A percentile compares a stretch with the other conserved stretches of the same genome.
Evolutionary conservation across 441 rosid genomes (phyloP).

Genomic region (Viola pubescens): DNA sequence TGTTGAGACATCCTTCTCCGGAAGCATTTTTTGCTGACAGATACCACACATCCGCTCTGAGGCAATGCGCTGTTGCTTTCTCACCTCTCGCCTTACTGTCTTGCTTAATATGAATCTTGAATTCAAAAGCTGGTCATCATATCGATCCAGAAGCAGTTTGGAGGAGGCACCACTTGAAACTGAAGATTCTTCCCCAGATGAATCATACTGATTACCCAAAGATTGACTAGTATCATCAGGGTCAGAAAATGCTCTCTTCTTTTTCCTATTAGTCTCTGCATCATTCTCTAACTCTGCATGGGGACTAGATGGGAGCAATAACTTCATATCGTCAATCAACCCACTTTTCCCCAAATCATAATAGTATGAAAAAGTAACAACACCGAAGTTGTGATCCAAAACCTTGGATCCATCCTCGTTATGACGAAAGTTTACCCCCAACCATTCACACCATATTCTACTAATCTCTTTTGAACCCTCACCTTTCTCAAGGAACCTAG

Average conservation of each 20-base stretch:
- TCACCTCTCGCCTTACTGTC: constrained; percentile 58
- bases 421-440: constrained; percentile 37
- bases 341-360: constrained; percentile 70
- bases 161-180: constrained; percentile 39
- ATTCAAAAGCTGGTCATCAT: constrained; percentile 51
- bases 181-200: constrained; percentile 62
- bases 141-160: constrained; percentile 38
- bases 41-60: constrained; percentile 86
- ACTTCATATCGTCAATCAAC: constrained; percentile 45
- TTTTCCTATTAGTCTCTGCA: constrained; percentile 37
- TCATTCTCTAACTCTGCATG: constrained; percentile 30
- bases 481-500: constrained; percentile 43
- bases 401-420: constrained; percentile 28
- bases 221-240: constrained; percentile 73
- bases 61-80: constrained; percentile 69
- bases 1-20: constrained; percentile 76
- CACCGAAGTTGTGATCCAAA: constrained; percentile 69
- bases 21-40: constrained; percentile 89
- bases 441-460: constrained; percentile 92
- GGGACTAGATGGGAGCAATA: constrained; percentile 44
- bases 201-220: constrained; percentile 49
- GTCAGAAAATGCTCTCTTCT: constrained; percentile 73
- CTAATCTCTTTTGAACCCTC: constrained; percentile 33
- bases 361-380: constrained; percentile 54
- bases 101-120: constrained; percentile 50